Conservation (phyloP, 352 stramenopile genomes). For the Thalassiosira oceanica region DNA sequence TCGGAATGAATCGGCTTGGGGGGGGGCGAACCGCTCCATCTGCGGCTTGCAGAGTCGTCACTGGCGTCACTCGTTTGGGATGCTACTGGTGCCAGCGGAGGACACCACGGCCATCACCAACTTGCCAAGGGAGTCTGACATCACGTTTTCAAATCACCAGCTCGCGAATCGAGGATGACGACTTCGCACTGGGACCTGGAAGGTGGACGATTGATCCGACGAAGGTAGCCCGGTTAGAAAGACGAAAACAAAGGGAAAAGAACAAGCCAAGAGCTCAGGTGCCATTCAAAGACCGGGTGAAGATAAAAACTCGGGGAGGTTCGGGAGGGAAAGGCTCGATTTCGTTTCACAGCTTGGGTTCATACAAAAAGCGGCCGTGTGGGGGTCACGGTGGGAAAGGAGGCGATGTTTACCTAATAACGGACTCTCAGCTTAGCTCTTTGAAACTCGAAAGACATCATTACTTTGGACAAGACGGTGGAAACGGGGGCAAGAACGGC, state of each 20-base stretch:
- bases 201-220: too few species aligned
- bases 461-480: conserved; percentile 52
- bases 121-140: too few species aligned
- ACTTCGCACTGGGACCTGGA: too few species aligned
- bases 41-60: too few species aligned
- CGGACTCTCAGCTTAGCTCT: conserved; percentile 55
- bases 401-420: conserved; percentile 67
- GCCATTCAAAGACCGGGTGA: conserved; percentile 67
- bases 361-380: conserved; percentile 61
- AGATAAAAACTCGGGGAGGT: conserved; percentile 56
- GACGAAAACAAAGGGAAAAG: conserved; percentile 23
- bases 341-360: conserved; percentile 48
- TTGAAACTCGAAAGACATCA: conserved; percentile 65
- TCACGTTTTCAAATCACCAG: too few species aligned
- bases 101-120: too few species aligned
- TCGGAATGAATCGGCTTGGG: too few species aligned
- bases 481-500: conserved; percentile 46
- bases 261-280: neutral
- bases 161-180: too few species aligned
- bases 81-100: too few species aligned
- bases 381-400: conserved; percentile 74
- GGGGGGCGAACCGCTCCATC: too few species aligned
- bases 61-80: too few species aligned
- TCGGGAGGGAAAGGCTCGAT: conserved; percentile 62
- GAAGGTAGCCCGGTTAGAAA: too few species aligned